Percentiles rank a stretch among this genome's conserved stretches.
phyloP scores from a whole-genome alignment of 441 rosid species.

The Populus hybrid region DNA sequence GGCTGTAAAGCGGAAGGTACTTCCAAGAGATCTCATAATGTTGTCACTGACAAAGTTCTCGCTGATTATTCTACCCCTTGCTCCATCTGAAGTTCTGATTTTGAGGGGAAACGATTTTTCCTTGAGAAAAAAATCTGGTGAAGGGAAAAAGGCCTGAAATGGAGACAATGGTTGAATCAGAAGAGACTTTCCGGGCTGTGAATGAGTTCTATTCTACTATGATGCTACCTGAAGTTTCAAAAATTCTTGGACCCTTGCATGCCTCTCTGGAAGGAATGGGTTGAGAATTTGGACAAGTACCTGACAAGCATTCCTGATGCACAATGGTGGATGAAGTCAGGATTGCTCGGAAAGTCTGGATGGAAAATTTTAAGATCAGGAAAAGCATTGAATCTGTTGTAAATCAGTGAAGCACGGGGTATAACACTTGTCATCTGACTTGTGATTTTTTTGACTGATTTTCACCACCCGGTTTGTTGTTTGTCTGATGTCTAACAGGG shows the following conservation, averaged over 20 bases:
- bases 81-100: slow-evolving; percentile 81
- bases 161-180: slow-evolving; percentile 51
- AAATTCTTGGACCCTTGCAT: slow-evolving; percentile 59
- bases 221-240: slow-evolving; percentile 67
- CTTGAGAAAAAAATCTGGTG: slow-evolving; percentile 32
- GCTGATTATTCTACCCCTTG: slow-evolving; percentile 70
- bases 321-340: slow-evolving; percentile 59
- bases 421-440: not conserved
- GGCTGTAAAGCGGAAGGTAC: slow-evolving; percentile 71
- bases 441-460: not conserved
- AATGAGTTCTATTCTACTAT: slow-evolving; percentile 52
- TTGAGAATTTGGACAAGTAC: slow-evolving; percentile 59
- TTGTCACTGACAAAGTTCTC: slow-evolving; percentile 75
- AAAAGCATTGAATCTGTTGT: slow-evolving; percentile 14
- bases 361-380: slow-evolving; percentile 34
- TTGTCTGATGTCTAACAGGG: not conserved
- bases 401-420: slow-evolving; percentile 21
- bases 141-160: slow-evolving; percentile 48
- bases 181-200: slow-evolving; percentile 50
- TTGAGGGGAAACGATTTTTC: slow-evolving; percentile 67
- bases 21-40: slow-evolving; percentile 65
- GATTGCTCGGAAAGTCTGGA: slow-evolving; percentile 69
- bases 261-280: slow-evolving; percentile 81
- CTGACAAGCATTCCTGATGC: slow-evolving; percentile 58
- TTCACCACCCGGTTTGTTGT: not conserved